These are phyloP conservation scores for Ceratopteris richardii DNA, from an alignment of 75 land plant genomes.

Conservation along the genomic window DNA sequence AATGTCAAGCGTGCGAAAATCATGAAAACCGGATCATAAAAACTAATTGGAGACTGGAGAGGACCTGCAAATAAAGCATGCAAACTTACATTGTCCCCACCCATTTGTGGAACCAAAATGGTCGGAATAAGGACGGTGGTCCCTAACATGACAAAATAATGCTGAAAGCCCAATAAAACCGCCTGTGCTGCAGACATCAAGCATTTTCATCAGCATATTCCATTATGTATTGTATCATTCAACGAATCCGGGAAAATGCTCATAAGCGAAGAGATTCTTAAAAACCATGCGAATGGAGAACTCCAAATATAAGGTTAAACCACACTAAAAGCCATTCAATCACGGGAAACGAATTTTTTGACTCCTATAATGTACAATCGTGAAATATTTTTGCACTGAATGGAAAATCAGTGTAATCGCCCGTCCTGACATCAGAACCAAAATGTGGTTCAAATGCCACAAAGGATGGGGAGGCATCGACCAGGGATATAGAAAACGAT, in stretches of 20 bases:
- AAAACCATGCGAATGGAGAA: background rate
- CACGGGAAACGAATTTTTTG: background rate
- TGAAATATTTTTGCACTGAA: no score
- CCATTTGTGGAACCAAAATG: constrained; percentile 76
- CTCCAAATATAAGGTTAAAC: background rate
- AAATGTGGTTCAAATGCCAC: no score
- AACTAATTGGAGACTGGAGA: no score
- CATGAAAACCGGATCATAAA: no score
- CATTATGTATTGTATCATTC: background rate
- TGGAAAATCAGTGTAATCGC: no score
- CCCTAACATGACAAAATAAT: constrained; percentile 85
- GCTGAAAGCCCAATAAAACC: constrained; percentile 72
- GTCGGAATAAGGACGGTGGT: constrained; percentile 70
- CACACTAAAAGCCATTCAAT: no score
- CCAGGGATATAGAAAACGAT: no score
- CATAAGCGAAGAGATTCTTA: no score
- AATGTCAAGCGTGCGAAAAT: no score
- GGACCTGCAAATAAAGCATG: no score
- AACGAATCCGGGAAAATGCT: background rate
- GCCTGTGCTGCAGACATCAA: constrained; percentile 45
- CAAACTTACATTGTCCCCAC: constrained; percentile 69
- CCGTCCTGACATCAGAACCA: no score
- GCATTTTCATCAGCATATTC: background rate
- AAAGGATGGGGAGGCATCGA: no score
- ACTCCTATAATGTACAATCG: background rate